Conservation (phyloP, 257 asterid species). For the Henckelia pumila region DNA sequence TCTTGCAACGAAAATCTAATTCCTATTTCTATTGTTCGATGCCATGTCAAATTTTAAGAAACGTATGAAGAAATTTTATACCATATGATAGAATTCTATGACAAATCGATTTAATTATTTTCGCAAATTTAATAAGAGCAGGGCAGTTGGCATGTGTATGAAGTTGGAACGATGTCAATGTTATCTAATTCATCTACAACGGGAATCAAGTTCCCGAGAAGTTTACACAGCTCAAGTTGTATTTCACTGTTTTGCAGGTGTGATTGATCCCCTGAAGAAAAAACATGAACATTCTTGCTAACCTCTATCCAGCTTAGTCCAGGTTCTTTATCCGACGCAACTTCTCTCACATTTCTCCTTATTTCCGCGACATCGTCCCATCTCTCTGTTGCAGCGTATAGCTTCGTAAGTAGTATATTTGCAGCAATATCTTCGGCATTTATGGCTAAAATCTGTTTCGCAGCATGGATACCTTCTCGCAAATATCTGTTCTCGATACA, state of each 20-base stretch:
- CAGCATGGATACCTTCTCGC: constrained; percentile 51
- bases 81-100: too few species aligned
- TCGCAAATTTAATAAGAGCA: too few species aligned
- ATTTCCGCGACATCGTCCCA: constrained; percentile 57
- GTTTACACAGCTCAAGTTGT: constrained; percentile 36
- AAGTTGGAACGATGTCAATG: neutral
- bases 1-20: too few species aligned
- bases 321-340: constrained; percentile 48
- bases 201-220: constrained; percentile 38
- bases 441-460: constrained; percentile 43
- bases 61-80: too few species aligned
- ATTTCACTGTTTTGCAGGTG: constrained; percentile 37
- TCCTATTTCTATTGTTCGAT: too few species aligned
- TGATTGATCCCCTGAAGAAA: constrained; percentile 54
- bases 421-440: constrained; percentile 55
- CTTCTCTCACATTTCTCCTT: constrained; percentile 52
- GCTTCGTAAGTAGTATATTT: constrained; percentile 45
- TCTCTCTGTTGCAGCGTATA: constrained; percentile 61
- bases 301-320: constrained; percentile 82
- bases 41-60: too few species aligned
- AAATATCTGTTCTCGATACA: constrained; percentile 47
- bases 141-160: neutral
- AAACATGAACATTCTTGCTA: constrained; percentile 38
- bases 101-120: too few species aligned
- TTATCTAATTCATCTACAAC: constrained; percentile 20